phyloP scores from a whole-genome alignment of 176 grass and related monocot genomes.

The Saccharum spontaneum region DNA sequence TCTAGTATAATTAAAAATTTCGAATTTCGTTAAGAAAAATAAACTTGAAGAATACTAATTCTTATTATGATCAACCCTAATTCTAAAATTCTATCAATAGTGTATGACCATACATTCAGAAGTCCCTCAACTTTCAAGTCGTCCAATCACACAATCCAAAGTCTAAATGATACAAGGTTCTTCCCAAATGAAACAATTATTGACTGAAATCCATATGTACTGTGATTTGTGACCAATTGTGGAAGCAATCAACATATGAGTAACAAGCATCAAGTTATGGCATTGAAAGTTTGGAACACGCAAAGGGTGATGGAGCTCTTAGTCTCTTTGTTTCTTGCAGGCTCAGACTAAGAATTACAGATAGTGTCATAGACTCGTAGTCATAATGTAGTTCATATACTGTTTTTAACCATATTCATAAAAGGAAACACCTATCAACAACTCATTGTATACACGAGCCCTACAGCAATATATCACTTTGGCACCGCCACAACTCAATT shows the following conservation, averaged over 20 bases:
- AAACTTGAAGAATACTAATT: too few relatives aligned
- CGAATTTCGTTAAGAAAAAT: too few relatives aligned
- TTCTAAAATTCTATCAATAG: too few relatives aligned
- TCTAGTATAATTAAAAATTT: too few relatives aligned
- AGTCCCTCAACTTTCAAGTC: too few relatives aligned
- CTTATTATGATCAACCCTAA: too few relatives aligned
- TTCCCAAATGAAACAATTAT: conserved; percentile 1
- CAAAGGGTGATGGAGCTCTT: neutral
- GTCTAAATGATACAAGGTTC: neutral
- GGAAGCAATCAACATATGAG: conserved; percentile 2
- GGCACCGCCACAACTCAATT: neutral
- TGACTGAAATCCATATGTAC: neutral
- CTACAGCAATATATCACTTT: conserved; percentile 10
- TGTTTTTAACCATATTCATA: neutral
- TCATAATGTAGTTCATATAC: neutral
- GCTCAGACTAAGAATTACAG: neutral
- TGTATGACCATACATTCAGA: too few relatives aligned
- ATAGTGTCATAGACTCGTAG: neutral
- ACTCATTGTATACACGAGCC: neutral
- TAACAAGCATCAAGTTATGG: neutral
- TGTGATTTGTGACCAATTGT: neutral
- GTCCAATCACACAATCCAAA: conserved; percentile 11
- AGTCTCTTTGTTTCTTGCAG: neutral
- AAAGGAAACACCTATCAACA: neutral
- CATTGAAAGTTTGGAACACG: neutral